Conservation (phyloP, 2,329 filamentous ascomycete species). For the Orbilia brochopaga region DNA sequence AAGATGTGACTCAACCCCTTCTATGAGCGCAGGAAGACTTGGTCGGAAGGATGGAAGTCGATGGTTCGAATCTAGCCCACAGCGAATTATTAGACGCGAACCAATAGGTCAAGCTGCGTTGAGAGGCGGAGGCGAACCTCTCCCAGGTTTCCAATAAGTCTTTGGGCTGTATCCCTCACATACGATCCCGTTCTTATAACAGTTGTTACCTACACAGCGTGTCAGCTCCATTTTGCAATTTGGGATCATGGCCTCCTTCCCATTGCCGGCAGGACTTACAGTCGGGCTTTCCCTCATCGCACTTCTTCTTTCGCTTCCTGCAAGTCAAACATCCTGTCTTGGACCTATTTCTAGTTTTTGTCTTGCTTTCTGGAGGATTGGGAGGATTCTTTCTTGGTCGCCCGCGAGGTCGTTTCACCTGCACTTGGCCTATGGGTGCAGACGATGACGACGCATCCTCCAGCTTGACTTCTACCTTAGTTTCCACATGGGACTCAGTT, state of each 20-base stretch:
- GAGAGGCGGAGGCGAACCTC: conserved; percentile 57
- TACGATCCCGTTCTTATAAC: conserved; percentile 89
- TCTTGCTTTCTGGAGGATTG: conserved; percentile 65
- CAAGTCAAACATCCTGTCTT: conserved; percentile 74
- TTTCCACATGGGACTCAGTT: conserved; percentile 13
- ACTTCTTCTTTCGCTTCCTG: conserved; percentile 74
- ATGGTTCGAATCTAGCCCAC: conserved; percentile 21
- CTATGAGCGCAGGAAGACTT: conserved; percentile 65
- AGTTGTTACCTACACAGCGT: conserved; percentile 71
- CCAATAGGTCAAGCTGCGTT: conserved; percentile 56
- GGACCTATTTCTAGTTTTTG: conserved; percentile 77
- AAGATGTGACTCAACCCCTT: conserved; percentile 78
- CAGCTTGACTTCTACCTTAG: conserved; percentile 35
- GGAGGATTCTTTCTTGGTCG: conserved; percentile 81
- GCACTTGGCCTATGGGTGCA: conserved; percentile 13
- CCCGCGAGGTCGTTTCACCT: conserved; percentile 72
- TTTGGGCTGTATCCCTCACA: conserved; percentile 90
- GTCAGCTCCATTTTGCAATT: conserved; percentile 20
- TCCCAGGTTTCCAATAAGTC: conserved; percentile 84
- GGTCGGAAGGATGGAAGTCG: conserved; percentile 33
- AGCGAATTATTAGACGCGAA: conserved; percentile 18
- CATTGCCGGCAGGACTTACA: conserved; percentile 64
- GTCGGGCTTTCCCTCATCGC: conserved; percentile 71
- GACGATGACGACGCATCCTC: conserved; percentile 30
- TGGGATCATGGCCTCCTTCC: conserved; percentile 57